These are phyloP conservation scores for Lentinula aciculospora DNA, from an alignment of 768 basidiomycete genomes.

Conservation along the genomic window DNA sequence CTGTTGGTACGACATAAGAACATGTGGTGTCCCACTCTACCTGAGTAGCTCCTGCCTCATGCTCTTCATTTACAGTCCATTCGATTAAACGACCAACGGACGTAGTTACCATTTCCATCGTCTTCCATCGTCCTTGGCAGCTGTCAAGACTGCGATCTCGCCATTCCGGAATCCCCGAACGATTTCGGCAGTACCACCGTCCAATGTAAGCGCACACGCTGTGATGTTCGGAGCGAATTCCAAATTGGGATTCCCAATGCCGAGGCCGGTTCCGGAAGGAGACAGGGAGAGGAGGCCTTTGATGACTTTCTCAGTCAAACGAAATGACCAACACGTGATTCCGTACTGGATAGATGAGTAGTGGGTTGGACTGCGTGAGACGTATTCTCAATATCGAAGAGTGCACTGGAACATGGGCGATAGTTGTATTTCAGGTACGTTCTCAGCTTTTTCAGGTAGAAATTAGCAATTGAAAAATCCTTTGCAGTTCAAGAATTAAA, in stretches of 20 bases:
- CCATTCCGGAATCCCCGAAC: constrained; percentile 74
- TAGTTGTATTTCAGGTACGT: constrained; percentile 49
- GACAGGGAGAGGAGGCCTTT: constrained; percentile 66
- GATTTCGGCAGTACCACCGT: constrained; percentile 60
- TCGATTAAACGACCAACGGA: constrained; percentile 38
- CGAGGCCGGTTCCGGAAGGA: constrained; percentile 50
- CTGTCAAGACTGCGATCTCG: constrained; percentile 56
- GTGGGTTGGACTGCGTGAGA: constrained; percentile 47
- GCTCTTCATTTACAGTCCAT: constrained; percentile 53
- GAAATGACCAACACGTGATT: constrained; percentile 66
- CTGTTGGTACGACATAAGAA: constrained; percentile 40
- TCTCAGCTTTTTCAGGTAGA: constrained; percentile 57
- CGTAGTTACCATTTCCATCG: constrained; percentile 48
- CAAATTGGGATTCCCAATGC: constrained; percentile 69
- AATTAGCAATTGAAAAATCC: neutral
- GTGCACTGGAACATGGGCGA: constrained; percentile 61
- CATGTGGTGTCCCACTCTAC: constrained; percentile 42
- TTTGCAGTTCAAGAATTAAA: neutral
- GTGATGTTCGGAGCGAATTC: constrained; percentile 70
- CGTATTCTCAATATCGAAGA: constrained; percentile 55
- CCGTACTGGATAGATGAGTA: constrained; percentile 67
- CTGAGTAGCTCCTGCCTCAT: constrained; percentile 54
- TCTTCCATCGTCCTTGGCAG: no score
- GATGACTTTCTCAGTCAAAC: constrained; percentile 63
- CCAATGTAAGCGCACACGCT: constrained; percentile 49